Base-by-base conservation (phyloP, 139 green algal genomes). In the Nannochloris sp. region DNA sequence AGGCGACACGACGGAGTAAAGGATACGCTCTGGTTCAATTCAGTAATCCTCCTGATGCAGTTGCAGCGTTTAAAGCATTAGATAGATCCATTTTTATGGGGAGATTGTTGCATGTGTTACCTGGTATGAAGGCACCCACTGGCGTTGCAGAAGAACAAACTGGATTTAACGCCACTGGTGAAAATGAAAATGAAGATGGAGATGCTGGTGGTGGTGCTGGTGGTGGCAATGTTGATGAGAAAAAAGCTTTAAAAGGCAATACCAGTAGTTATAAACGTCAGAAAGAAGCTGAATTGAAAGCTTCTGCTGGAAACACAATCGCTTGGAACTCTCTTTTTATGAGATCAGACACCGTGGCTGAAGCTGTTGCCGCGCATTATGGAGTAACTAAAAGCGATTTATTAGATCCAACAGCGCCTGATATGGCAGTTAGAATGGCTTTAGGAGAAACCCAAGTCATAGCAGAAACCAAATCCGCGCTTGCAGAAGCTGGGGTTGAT, bases 241-340 rank as follows among this genome's bases (percentile, higher is more conserved):
- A 45, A n/a, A 9, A 15, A 10, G 29, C 19, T 3, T 13, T 19
- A n/a, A 54, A 66, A 47, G 55, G 14, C 23, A 62, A 35, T 24
- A 65, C 39, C 7, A 73, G 34, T 46, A 72, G 54, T 13, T 89
- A 80, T 79, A 91, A 93, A 25, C n/a, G 23, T 3, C 30, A 87
- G 47, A 78, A 77, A 31, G 91, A 92, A 46, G 83, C 72, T 14
- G 45, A 84, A 72, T 60, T 83, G n/a, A 95, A 92, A 60, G 80
- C 67, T 1, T 77, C 90, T 24, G 81, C 65, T 23, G 75, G 76
- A 47, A 88, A 95, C 70, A 79, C 79, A 10, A 75, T 76, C 2
- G 81, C 93, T 1, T 99, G 94, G 94, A 98, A 93, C 81, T 87
- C 83, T 4, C 79, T 99, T n/a, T 99, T 97, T 82, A 96, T 99